These are phyloP conservation scores for Schizochytrium sp. DNA, from an alignment of 108 stramenopile species.

Conservation along the genomic window DNA sequence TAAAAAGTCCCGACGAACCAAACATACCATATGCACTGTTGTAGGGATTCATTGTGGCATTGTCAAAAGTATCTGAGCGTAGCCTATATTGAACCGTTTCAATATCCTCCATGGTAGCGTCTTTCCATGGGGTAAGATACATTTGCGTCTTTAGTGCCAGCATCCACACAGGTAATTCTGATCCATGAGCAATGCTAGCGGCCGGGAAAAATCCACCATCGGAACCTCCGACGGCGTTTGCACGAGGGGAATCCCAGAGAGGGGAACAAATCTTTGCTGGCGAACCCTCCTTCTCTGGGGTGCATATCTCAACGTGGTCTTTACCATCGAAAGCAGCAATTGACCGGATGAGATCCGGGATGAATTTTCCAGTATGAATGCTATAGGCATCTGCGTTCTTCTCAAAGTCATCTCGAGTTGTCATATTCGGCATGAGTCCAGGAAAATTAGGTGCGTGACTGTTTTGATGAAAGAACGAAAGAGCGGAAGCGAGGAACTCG, in stretches of 20 bases:
- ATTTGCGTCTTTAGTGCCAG: neutral
- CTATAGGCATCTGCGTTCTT: neutral
- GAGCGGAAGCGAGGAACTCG: neutral
- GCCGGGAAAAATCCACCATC: neutral
- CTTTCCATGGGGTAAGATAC: neutral
- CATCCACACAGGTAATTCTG: neutral
- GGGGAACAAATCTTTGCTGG: neutral
- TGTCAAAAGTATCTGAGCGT: neutral
- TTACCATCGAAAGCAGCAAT: neutral
- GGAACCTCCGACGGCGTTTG: neutral
- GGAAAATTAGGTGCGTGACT: neutral
- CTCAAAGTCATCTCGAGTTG: neutral
- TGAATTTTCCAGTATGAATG: slow-evolving; percentile 52
- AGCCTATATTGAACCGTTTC: neutral
- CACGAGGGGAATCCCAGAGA: neutral
- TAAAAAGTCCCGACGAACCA: neutral
- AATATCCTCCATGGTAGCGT: neutral
- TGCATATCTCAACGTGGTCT: neutral
- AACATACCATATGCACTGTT: slow-evolving; percentile 13
- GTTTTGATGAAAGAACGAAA: neutral
- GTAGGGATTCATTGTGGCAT: neutral
- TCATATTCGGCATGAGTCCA: slow-evolving; percentile 30
- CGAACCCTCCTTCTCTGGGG: neutral
- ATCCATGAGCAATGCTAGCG: neutral
- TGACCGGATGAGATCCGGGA: slow-evolving; percentile 3